These are phyloP conservation scores for Suhomyces canberraensis DNA, from an alignment of 805 yeast genomes.

Conservation along the genomic window DNA sequence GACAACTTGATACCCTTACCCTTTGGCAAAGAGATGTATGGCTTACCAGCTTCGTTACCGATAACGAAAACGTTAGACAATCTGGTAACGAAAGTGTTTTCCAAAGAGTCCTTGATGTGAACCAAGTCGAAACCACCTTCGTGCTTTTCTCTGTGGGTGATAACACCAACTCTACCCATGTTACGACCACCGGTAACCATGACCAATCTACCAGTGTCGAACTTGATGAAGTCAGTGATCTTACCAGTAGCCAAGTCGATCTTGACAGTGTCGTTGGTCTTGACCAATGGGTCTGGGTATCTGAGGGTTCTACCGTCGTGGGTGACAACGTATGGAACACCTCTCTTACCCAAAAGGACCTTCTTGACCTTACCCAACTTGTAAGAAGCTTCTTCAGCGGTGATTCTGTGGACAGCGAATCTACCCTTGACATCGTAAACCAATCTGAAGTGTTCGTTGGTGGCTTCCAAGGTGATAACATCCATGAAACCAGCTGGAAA, in stretches of 20 bases:
- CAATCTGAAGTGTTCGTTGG: slow-evolving; percentile 30
- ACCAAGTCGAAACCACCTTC: slow-evolving; percentile 44
- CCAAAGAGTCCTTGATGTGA: slow-evolving; percentile 41
- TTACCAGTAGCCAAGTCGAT: slow-evolving; percentile 25
- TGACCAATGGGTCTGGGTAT: slow-evolving; percentile 25
- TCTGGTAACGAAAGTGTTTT: slow-evolving; percentile 43
- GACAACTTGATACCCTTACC: slow-evolving; percentile 45
- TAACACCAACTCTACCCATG: slow-evolving; percentile 44
- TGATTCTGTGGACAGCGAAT: slow-evolving; percentile 28
- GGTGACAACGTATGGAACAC: slow-evolving; percentile 25
- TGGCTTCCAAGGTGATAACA: slow-evolving; percentile 29
- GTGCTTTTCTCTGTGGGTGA: slow-evolving; percentile 42
- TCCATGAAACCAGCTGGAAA: slow-evolving; percentile 34
- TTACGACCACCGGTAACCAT: slow-evolving; percentile 45
- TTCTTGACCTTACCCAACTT: slow-evolving; percentile 26
- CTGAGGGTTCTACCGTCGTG: slow-evolving; percentile 28
- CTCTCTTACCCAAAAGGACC: slow-evolving; percentile 24
- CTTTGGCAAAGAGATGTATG: slow-evolving; percentile 41
- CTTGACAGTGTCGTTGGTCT: slow-evolving; percentile 23
- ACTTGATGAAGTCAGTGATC: slow-evolving; percentile 32
- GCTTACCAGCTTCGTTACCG: slow-evolving; percentile 42
- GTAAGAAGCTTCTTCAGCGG: slow-evolving; percentile 26
- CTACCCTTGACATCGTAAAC: slow-evolving; percentile 28
- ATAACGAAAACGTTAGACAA: slow-evolving; percentile 39
- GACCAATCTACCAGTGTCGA: slow-evolving; percentile 39